These are phyloP conservation scores for Lasiodiplodia sp. DNA, from an alignment of 2,329 filamentous ascomycete genomes.

Conservation along the genomic window DNA sequence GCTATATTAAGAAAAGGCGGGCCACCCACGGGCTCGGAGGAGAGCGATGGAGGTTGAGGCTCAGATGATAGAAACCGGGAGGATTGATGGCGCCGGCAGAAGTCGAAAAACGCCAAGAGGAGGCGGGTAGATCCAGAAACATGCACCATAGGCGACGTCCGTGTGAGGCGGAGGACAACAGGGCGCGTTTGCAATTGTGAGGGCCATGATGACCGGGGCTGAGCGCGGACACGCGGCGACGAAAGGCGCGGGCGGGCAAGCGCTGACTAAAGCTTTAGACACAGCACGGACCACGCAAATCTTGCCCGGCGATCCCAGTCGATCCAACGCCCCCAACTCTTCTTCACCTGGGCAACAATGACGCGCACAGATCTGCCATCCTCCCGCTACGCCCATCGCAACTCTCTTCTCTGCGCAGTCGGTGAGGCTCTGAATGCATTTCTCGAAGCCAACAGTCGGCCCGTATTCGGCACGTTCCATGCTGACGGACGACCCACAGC, in stretches of 20 bases:
- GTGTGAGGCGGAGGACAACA: not conserved
- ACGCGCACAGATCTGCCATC: not conserved
- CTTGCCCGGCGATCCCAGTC: not conserved
- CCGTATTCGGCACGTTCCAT: not conserved
- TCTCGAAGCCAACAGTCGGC: not conserved
- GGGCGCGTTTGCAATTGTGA: not conserved
- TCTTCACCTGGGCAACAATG: not conserved
- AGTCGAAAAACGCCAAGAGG: not conserved
- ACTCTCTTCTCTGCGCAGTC: not conserved
- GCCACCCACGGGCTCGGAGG: not conserved
- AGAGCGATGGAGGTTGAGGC: not conserved
- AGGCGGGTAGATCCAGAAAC: not conserved
- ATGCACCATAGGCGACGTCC: not conserved
- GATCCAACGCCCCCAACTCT: not conserved
- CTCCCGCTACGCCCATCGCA: not conserved
- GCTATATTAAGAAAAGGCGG: conserved; percentile 20
- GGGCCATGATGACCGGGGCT: not conserved
- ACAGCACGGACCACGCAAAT: not conserved
- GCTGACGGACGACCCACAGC: conserved; percentile 17
- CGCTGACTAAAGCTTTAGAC: conserved; percentile 1
- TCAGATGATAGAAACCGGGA: not conserved
- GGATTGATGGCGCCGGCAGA: not conserved
- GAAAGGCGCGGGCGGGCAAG: not conserved
- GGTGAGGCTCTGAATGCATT: too few species aligned
- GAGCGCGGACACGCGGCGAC: conserved; percentile 10